phyloP scores from a whole-genome alignment of 2,329 filamentous ascomycete genomes.

The Alternaria burnsii region DNA sequence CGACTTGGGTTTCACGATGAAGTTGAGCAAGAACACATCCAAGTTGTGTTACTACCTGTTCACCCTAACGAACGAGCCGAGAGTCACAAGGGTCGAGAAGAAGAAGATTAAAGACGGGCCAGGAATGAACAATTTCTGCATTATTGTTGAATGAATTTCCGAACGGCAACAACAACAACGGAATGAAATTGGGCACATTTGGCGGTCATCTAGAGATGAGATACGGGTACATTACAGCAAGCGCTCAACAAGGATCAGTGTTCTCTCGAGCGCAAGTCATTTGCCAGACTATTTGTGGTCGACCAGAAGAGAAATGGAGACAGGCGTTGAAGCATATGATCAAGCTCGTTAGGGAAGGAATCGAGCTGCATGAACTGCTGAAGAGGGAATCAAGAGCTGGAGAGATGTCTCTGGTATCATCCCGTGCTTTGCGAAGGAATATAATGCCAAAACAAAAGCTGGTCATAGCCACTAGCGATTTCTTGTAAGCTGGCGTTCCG shows the following conservation, averaged over 20 bases:
- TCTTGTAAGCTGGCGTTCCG: neutral
- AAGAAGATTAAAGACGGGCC: constrained; percentile 77
- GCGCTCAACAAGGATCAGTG: neutral
- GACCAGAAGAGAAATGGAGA: neutral
- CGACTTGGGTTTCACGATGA: constrained; percentile 74
- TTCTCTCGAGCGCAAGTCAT: neutral
- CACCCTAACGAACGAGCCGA: constrained; percentile 58
- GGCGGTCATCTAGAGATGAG: neutral
- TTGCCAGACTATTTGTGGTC: neutral
- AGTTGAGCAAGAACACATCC: constrained; percentile 74
- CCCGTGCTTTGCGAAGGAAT: neutral
- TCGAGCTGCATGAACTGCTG: neutral
- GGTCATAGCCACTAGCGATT: neutral
- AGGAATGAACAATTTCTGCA: constrained; percentile 88
- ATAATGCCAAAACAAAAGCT: neutral
- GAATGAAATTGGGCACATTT: neutral
- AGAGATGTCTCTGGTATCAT: neutral
- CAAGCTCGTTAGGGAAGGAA: neutral
- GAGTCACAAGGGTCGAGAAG: constrained; percentile 67
- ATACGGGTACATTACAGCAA: neutral
- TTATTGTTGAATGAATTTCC: constrained; percentile 65
- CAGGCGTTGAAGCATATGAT: neutral
- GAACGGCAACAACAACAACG: neutral
- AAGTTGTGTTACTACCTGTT: constrained; percentile 94
- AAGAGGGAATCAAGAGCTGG: neutral